A percentile compares a stretch with the other conserved stretches of the same genome.
Evolutionary conservation across 345 rosid species (phyloP).

Genomic region (Eutrema japonicum): DNA sequence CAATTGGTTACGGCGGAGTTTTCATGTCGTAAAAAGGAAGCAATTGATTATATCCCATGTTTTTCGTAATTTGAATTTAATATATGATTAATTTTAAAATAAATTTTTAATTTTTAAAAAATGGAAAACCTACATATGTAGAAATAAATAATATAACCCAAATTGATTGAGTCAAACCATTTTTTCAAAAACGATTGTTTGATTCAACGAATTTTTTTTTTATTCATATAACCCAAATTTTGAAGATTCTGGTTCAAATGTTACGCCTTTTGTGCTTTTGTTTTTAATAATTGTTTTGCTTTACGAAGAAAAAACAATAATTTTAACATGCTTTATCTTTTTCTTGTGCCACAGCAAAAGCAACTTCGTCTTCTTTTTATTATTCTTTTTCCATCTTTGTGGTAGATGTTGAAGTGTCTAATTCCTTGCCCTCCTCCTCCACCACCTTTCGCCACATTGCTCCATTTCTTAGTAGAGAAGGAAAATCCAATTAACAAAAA

Average conservation of each 20-base stretch:
- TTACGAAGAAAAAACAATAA: slow-evolving; percentile 10
- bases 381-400: slow-evolving; percentile 41
- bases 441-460: slow-evolving; percentile 33
- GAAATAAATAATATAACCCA: too few species aligned
- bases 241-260: slow-evolving; percentile 36
- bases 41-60: too few species aligned
- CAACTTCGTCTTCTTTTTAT: slow-evolving; percentile 26
- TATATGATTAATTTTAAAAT: too few species aligned
- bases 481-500: slow-evolving; percentile 34
- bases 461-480: slow-evolving; percentile 57
- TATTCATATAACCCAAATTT: slow-evolving; percentile 10
- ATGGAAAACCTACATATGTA: too few species aligned
- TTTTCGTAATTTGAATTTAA: too few species aligned
- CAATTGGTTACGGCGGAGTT: too few species aligned
- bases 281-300: slow-evolving; percentile 23
- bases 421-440: slow-evolving; percentile 46
- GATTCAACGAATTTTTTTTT: too few species aligned
- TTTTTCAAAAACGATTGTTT: neutral
- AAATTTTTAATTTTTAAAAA: too few species aligned
- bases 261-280: slow-evolving; percentile 35
- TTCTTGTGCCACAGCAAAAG: slow-evolving; percentile 42
- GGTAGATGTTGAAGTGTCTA: slow-evolving; percentile 40
- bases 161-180: neutral
- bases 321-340: slow-evolving; percentile 42
- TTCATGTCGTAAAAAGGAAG: too few species aligned